phyloP scores from a whole-genome alignment of 2,329 filamentous ascomycete species.

The Phyllosticta citribraziliensis region DNA sequence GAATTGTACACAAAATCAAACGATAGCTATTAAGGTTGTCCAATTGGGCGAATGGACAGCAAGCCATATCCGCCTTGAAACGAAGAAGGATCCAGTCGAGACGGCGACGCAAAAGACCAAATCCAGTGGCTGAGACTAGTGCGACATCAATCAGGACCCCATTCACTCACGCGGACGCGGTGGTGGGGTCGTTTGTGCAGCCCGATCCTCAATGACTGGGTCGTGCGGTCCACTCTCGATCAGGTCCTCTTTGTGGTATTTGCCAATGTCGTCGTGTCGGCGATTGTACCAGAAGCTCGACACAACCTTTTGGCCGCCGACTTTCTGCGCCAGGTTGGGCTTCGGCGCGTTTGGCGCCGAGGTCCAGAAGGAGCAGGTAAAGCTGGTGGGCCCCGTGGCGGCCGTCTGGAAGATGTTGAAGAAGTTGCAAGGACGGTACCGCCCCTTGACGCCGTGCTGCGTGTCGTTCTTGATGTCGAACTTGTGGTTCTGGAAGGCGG shows the following conservation, averaged over 20 bases:
- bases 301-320: neutral
- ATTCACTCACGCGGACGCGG: too few species aligned
- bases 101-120: too few species aligned
- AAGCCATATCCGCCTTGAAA: too few species aligned
- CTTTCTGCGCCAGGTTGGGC: neutral
- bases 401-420: neutral
- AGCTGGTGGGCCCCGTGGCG: neutral
- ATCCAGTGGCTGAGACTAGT: too few species aligned
- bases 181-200: too few species aligned
- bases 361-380: neutral
- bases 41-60: too few species aligned
- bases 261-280: neutral
- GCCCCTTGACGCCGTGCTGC: neutral
- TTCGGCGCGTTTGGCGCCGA: neutral
- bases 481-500: neutral
- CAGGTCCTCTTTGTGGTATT: neutral
- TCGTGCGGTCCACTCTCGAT: neutral
- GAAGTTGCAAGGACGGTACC: neutral
- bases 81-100: too few species aligned
- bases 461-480: neutral
- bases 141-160: too few species aligned
- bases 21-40: too few species aligned
- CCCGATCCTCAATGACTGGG: too few species aligned
- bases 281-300: neutral
- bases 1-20: too few species aligned